A percentile compares a stretch with the other conserved stretches of the same genome.
These are phyloP conservation scores for Chytridium lagenaria DNA, from an alignment of 371 early-diverging fungal genomes.

Conservation along the genomic window DNA sequence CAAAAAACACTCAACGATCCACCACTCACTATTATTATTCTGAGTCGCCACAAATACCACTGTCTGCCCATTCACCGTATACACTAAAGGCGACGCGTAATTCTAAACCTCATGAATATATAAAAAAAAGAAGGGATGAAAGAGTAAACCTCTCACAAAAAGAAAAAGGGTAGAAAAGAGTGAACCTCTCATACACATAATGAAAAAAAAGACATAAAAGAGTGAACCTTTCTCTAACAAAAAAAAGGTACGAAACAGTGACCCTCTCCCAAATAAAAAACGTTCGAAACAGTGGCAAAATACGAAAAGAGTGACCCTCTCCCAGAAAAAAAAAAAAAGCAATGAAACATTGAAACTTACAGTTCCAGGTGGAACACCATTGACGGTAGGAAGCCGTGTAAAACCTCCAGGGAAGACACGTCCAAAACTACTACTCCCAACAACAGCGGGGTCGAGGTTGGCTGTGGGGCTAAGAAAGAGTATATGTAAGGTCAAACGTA, in stretches of 20 bases:
- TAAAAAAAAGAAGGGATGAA: no score
- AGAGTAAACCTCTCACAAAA: no score
- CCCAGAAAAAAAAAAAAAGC: no score
- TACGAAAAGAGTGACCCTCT: no score
- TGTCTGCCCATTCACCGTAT: not conserved
- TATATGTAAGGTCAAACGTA: no score
- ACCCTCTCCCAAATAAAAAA: no score
- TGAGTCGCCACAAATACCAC: constrained; percentile 13
- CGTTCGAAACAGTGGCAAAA: no score
- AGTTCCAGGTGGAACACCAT: constrained; percentile 6
- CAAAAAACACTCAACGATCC: not conserved
- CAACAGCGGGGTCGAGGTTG: constrained; percentile 26
- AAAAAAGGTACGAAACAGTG: no score
- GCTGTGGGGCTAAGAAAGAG: constrained; percentile 16
- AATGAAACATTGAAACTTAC: not conserved
- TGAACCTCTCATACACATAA: no score
- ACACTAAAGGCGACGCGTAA: constrained; percentile 23
- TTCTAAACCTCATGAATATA: not conserved
- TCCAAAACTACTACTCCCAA: constrained; percentile 9
- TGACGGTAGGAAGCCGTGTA: constrained; percentile 4
- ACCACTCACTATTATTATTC: constrained; percentile 17
- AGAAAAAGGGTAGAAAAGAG: no score
- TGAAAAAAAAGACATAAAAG: no score
- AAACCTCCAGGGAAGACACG: not conserved
- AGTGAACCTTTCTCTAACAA: no score